phyloP scores from a whole-genome alignment of 2,329 filamentous ascomycete genomes.

The Samsoniella hepiali region DNA sequence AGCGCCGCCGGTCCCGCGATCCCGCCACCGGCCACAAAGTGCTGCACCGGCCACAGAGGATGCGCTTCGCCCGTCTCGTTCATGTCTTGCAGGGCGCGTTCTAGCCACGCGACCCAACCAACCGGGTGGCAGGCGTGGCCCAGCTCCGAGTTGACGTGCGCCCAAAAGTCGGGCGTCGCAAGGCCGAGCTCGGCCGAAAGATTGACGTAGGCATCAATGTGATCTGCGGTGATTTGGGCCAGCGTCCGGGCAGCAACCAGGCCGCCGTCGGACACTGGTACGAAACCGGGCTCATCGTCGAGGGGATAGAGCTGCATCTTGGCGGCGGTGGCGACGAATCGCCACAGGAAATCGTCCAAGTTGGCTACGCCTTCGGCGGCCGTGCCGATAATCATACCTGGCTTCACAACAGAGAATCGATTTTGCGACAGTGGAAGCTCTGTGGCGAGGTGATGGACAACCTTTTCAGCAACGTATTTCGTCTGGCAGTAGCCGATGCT shows the following conservation, averaged over 20 bases:
- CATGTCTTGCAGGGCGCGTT: conserved; percentile 17
- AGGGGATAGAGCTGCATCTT: conserved; percentile 20
- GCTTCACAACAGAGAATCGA: conserved; percentile 23
- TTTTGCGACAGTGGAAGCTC: conserved; percentile 9
- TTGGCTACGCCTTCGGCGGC: conserved; percentile 23
- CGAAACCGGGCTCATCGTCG: conserved; percentile 19
- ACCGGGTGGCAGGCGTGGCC: conserved; percentile 17
- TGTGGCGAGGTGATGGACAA: conserved; percentile 18
- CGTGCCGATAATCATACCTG: conserved; percentile 25
- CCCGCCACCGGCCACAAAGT: conserved; percentile 24
- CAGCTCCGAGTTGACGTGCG: conserved; percentile 21
- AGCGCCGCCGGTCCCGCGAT: not conserved
- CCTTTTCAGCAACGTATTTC: conserved; percentile 25
- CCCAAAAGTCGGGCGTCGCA: conserved; percentile 23
- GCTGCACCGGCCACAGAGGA: conserved; percentile 27
- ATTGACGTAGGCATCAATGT: conserved; percentile 17
- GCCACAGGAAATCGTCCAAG: conserved; percentile 25
- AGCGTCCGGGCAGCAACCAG: conserved; percentile 22
- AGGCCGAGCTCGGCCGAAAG: conserved; percentile 19
- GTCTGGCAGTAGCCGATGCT: conserved; percentile 25
- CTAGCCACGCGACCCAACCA: conserved; percentile 22
- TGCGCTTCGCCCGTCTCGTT: conserved; percentile 22
- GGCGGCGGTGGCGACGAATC: conserved; percentile 16
- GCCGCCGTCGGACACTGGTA: conserved; percentile 20
- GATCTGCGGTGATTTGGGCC: conserved; percentile 1